Conservation (phyloP, 257 asterid genomes). For the Striga asiatica region DNA sequence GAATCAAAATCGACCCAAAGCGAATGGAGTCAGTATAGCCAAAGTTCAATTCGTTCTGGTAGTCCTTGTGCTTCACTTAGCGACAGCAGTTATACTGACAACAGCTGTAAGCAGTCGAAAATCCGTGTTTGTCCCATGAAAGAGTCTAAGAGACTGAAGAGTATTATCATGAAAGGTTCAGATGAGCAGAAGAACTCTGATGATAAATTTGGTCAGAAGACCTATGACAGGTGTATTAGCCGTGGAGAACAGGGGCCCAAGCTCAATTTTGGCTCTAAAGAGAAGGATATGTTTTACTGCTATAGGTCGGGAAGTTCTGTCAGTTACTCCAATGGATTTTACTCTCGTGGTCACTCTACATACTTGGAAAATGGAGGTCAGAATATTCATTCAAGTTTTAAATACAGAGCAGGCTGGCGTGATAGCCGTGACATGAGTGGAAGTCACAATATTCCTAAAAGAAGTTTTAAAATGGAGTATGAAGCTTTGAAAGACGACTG, state of each 20-base stretch:
- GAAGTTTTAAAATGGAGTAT: conserved; percentile 13
- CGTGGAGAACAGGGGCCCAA: conserved; percentile 15
- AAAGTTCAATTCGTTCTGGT: conserved; percentile 23
- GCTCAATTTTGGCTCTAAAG: conserved; percentile 14
- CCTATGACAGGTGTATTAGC: conserved; percentile 14
- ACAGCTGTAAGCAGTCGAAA: conserved; percentile 15
- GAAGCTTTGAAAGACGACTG: conserved; percentile 18
- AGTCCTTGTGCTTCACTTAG: conserved; percentile 18
- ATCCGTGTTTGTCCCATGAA: conserved; percentile 16
- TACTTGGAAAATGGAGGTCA: conserved; percentile 18
- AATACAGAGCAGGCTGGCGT: conserved; percentile 20
- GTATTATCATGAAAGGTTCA: conserved; percentile 12
- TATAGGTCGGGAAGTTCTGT: conserved; percentile 13
- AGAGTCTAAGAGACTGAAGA: conserved; percentile 22
- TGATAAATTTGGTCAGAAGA: conserved; percentile 16
- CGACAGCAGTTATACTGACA: conserved; percentile 14
- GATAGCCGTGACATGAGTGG: conserved; percentile 12
- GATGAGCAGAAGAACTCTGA: conserved; percentile 16
- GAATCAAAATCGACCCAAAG: conserved; percentile 22
- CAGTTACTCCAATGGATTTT: conserved; percentile 14
- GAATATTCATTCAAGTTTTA: conserved; percentile 17
- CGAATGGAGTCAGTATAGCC: conserved; percentile 21
- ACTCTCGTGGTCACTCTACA: conserved; percentile 19
- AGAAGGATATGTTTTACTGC: conserved; percentile 14
- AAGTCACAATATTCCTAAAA: conserved; percentile 15